Conservation (phyloP, 768 basidiomycete species). For the Crucibulum laeve region DNA sequence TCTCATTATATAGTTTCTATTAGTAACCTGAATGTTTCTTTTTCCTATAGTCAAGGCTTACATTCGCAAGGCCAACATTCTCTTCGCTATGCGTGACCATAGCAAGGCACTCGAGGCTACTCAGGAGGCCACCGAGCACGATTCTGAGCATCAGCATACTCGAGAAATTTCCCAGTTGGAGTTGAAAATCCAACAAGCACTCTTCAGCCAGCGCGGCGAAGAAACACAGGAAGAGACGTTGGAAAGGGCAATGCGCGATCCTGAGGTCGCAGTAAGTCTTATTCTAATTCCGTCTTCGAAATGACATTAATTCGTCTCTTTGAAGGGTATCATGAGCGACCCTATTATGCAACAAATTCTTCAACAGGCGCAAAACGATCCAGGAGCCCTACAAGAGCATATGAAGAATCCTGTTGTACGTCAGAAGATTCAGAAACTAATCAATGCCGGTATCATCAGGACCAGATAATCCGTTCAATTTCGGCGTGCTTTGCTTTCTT, state of each 20-base stretch:
- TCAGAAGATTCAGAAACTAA: conserved; percentile 81
- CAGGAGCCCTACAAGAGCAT: conserved; percentile 87
- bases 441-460: conserved; percentile 91
- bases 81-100: conserved; percentile 89
- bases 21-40: neutral
- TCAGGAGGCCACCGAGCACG: conserved; percentile 73
- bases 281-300: neutral
- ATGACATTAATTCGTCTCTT: neutral
- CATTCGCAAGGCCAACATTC: conserved; percentile 85
- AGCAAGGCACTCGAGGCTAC: conserved; percentile 81
- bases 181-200: conserved; percentile 74
- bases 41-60: conserved; percentile 76
- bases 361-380: conserved; percentile 90
- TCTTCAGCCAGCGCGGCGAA: conserved; percentile 71
- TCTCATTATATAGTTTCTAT: neutral
- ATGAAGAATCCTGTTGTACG: conserved; percentile 88
- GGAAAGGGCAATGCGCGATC: conserved; percentile 94
- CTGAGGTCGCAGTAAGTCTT: conserved; percentile 80
- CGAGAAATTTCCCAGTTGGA: conserved; percentile 81
- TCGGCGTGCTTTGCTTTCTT: too few relatives aligned
- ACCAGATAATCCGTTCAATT: conserved; percentile 53
- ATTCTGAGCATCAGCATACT: conserved; percentile 78
- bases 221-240: conserved; percentile 94
- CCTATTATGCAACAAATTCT: conserved; percentile 93
- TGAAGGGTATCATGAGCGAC: conserved; percentile 79